Percentiles rank a stretch among this genome's conserved stretches.
Evolutionary conservation across 345 rosid species (phyloP).

Genomic region (Nasturtium officinale): DNA sequence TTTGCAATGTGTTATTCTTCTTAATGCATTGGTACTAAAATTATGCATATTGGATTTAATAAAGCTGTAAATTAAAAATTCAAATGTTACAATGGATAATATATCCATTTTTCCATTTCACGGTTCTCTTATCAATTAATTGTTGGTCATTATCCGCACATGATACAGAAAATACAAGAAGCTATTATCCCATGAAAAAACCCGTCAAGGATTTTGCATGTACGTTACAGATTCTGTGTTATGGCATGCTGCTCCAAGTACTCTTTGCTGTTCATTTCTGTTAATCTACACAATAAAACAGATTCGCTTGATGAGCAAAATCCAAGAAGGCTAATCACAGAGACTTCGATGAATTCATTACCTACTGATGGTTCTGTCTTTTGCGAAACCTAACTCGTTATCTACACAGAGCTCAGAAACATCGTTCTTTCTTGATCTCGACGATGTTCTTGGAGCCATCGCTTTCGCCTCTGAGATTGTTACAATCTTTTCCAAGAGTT

Average conservation of each 20-base stretch:
- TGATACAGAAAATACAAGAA: conserved; percentile 31
- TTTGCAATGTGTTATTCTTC: conserved; percentile 14
- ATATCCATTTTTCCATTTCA: background rate
- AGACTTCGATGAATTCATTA: conserved; percentile 28
- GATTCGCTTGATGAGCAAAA: background rate
- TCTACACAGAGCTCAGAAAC: conserved; percentile 85
- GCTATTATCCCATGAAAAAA: background rate
- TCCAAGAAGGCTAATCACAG: background rate
- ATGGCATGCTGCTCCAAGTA: conserved; percentile 74
- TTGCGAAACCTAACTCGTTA: conserved; percentile 93
- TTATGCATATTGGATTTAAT: conserved; percentile 2
- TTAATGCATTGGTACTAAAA: conserved; percentile 14
- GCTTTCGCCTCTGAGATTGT: conserved; percentile 78
- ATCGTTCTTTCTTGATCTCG: conserved; percentile 79
- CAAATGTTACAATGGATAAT: conserved; percentile 23
- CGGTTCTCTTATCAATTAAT: conserved; percentile 9
- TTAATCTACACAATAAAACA: conserved; percentile 57
- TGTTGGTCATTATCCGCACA: background rate
- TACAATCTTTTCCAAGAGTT: conserved; percentile 69
- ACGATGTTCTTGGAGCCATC: conserved; percentile 79
- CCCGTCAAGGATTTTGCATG: background rate
- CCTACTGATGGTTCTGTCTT: conserved; percentile 98
- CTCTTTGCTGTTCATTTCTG: conserved; percentile 97
- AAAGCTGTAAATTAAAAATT: conserved; percentile 34
- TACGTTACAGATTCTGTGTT: conserved; percentile 21